Conservation (phyloP, 495 filamentous ascomycete species). For the Penicillium daleae region DNA sequence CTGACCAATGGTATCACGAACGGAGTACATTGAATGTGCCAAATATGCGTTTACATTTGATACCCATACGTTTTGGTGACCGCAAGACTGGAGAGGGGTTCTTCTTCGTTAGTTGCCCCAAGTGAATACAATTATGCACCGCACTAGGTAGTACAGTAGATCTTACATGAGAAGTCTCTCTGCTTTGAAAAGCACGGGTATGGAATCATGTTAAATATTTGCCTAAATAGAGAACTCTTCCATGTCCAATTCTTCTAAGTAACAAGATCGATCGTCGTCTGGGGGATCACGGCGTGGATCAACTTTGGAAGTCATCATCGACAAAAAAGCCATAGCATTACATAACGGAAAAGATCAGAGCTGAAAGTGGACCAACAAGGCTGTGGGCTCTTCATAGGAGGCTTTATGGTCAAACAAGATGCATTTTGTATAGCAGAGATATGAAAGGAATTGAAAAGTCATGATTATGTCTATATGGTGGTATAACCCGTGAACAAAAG, state of each 20-base stretch:
- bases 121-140: background rate
- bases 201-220: too few species aligned
- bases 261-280: background rate
- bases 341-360: too few species aligned
- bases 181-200: too few species aligned
- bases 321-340: too few species aligned
- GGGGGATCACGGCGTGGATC: background rate
- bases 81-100: background rate
- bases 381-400: background rate
- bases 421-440: background rate
- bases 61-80: constrained; percentile 4
- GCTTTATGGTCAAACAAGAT: background rate
- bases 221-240: background rate
- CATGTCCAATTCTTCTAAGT: background rate
- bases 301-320: background rate
- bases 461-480: constrained; percentile 8
- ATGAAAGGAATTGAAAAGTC: background rate
- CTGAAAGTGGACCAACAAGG: too few species aligned
- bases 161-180: too few species aligned
- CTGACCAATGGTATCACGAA: constrained; percentile 7
- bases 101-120: background rate
- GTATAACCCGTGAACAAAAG: background rate
- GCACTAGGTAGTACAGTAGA: background rate
- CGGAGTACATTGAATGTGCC: constrained; percentile 12
- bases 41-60: constrained; percentile 2